Conservation (phyloP, 176 grass and related monocot species). For the Poa pratensis region DNA sequence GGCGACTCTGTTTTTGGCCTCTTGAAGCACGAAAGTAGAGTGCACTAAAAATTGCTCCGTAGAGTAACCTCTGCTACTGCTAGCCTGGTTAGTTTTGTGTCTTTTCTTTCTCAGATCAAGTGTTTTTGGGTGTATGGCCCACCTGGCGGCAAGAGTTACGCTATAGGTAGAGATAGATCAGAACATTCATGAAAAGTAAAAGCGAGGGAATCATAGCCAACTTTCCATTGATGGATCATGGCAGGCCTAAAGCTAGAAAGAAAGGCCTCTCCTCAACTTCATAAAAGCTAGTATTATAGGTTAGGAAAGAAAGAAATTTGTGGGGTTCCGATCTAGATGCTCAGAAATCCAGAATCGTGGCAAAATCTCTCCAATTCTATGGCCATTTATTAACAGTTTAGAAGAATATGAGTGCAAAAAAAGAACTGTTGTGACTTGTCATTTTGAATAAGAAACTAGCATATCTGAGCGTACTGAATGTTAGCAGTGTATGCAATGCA, state of each 20-base stretch:
- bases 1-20: background rate
- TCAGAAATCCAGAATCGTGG: background rate
- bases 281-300: slow-evolving; percentile 36
- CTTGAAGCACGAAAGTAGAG: background rate
- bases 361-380: background rate
- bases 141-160: slow-evolving; percentile 41
- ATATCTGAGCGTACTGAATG: slow-evolving; percentile 29
- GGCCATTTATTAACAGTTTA: background rate
- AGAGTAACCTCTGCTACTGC: background rate
- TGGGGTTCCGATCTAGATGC: slow-evolving; percentile 32
- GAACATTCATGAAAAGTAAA: slow-evolving; percentile 49
- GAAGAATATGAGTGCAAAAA: background rate
- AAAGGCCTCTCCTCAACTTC: slow-evolving; percentile 33
- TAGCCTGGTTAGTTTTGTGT: background rate
- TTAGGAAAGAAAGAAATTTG: background rate
- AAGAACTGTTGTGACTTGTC: background rate
- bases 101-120: slow-evolving; percentile 35
- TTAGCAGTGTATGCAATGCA: slow-evolving; percentile 29
- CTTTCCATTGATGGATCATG: slow-evolving; percentile 62
- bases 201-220: slow-evolving; percentile 22
- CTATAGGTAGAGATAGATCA: slow-evolving; percentile 34
- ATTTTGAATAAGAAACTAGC: background rate
- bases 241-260: slow-evolving; percentile 55
- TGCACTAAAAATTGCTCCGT: background rate
- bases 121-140: slow-evolving; percentile 1